Percentiles rank a stretch among this genome's conserved stretches.
Evolutionary conservation across 108 stramenopile species (phyloP).

Genomic region (Skeletonema menzelii): DNA sequence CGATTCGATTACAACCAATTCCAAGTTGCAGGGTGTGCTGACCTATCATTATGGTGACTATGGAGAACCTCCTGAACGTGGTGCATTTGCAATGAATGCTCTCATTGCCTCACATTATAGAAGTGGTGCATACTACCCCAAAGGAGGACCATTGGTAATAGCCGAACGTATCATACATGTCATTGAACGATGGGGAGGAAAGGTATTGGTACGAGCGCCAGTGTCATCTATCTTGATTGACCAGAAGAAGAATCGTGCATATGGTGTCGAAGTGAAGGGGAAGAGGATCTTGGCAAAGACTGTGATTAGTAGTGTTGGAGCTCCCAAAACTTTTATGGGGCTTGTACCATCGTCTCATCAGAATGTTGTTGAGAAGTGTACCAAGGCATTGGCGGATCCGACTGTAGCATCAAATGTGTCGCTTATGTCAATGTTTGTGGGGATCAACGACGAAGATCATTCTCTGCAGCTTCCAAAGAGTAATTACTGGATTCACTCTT

Average conservation of each 20-base stretch:
- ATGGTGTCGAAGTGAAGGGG: conserved; percentile 39
- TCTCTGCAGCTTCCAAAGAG: conserved; percentile 24
- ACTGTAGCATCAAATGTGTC: conserved; percentile 35
- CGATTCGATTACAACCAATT: conserved; percentile 28
- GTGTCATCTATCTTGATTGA: conserved; percentile 40
- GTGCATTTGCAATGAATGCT: conserved; percentile 32
- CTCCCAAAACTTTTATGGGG: conserved; percentile 23
- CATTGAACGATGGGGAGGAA: conserved; percentile 26
- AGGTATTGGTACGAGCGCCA: conserved; percentile 24
- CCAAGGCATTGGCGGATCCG: conserved; percentile 12
- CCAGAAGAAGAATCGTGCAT: conserved; percentile 19
- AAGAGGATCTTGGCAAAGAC: conserved; percentile 28
- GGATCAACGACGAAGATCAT: conserved; percentile 31
- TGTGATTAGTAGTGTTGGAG: conserved; percentile 33
- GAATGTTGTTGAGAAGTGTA: neutral
- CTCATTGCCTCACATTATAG: conserved; percentile 20
- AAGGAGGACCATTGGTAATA: conserved; percentile 31
- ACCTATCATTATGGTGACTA: conserved; percentile 40
- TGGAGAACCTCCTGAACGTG: conserved; percentile 19
- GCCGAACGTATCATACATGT: conserved; percentile 9
- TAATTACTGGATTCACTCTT: conserved; percentile 34
- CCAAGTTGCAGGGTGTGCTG: conserved; percentile 27
- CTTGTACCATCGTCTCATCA: conserved; percentile 16
- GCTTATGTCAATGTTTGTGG: conserved; percentile 41
- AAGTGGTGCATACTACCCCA: conserved; percentile 34